Conservation (phyloP, 495 filamentous ascomycete species). For the Aspergillus haitiensis region DNA sequence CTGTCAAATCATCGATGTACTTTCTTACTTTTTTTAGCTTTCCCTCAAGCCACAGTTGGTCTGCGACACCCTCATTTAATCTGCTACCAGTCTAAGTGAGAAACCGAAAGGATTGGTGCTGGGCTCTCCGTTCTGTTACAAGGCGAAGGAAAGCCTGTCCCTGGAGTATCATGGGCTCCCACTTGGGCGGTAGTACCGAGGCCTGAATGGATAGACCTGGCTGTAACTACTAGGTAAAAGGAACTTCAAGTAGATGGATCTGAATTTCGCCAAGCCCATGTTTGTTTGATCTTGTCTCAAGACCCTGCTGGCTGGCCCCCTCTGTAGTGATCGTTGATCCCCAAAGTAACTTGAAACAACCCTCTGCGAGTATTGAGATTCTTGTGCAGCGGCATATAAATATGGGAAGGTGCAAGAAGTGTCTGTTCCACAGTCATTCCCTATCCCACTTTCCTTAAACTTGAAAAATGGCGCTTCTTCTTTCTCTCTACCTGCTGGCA, state of each 20-base stretch:
- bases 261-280: not conserved
- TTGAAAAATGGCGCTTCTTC: conserved; percentile 16
- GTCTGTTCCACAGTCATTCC: conserved; percentile 6
- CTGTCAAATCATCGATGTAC: conserved; percentile 10
- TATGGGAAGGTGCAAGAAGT: not conserved
- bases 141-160: too few species aligned
- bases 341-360: not conserved
- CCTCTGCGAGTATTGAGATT: not conserved
- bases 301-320: not conserved
- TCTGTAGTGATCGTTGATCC: not conserved
- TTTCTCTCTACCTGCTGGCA: conserved; percentile 19
- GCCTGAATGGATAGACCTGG: not conserved
- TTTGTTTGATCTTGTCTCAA: not conserved
- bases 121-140: too few species aligned
- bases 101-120: too few species aligned
- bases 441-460: conserved; percentile 11
- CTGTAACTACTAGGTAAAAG: not conserved
- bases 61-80: not conserved
- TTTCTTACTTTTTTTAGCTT: conserved; percentile 1
- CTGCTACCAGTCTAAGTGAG: not conserved
- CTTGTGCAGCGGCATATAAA: not conserved
- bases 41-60: not conserved
- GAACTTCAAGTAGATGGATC: not conserved
- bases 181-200: not conserved
- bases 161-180: too few species aligned